Conservation (phyloP, 2,329 filamentous ascomycete species). For the Colletotrichum sp. region DNA sequence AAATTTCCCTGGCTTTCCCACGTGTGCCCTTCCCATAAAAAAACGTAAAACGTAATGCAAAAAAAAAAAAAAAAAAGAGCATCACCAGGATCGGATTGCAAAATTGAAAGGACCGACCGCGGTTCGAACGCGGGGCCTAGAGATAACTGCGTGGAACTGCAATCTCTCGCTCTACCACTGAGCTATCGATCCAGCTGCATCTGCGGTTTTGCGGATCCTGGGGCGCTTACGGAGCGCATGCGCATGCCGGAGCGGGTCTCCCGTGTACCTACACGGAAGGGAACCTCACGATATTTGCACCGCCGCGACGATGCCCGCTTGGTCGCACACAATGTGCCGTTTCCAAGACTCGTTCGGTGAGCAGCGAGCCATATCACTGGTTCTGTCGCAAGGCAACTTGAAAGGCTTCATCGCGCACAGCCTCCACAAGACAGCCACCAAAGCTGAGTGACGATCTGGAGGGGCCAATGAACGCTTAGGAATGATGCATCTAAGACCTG, state of each 20-base stretch:
- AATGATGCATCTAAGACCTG: neutral
- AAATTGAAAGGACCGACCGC: slow-evolving; percentile 12
- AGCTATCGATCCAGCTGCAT: slow-evolving; percentile 1
- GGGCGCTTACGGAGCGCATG: neutral
- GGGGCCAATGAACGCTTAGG: neutral
- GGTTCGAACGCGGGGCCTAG: slow-evolving; percentile 22
- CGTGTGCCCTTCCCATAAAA: too few relatives aligned
- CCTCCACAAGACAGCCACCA: neutral
- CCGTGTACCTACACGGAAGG: neutral
- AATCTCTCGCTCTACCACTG: slow-evolving; percentile 17
- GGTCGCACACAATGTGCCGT: neutral
- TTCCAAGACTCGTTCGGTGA: neutral
- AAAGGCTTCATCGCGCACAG: neutral
- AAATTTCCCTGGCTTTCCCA: too few relatives aligned
- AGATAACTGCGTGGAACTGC: slow-evolving; percentile 13
- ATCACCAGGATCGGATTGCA: neutral
- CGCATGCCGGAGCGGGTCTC: neutral
- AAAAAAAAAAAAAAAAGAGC: neutral
- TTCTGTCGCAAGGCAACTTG: neutral
- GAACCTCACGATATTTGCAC: neutral
- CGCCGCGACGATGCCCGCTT: neutral
- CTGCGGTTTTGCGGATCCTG: neutral
- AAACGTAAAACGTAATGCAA: too few relatives aligned
- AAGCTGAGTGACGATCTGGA: neutral
- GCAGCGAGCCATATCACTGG: neutral